Base-by-base conservation (phyloP, 1,139 yeast genomes). In the Blastobotrys capitulatus region DNA sequence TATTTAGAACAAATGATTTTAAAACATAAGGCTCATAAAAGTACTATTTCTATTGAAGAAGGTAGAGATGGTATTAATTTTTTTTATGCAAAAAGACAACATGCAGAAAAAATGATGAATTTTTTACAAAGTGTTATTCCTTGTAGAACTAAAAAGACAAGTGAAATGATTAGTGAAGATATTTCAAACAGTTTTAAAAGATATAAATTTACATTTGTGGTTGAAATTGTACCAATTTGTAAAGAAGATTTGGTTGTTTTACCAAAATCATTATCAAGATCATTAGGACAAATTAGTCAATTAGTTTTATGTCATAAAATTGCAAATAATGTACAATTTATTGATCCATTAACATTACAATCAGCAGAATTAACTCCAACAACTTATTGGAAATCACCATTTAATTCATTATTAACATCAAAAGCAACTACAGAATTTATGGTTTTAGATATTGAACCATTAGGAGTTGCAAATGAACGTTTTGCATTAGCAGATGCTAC, bases 201-300 rank as follows among this genome's bases (percentile, higher is more conserved):
- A 48, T 92, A 86, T 72, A 94, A 94, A 71, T 94, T 89, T 66
- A 79, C 97, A 8, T 90, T 76, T 64, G 87, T 97, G 18, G 86
- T 90, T 45, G 99, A 94, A 71, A 82, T 94, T 59, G 96, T 88
- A 6, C 98, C 98, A 19, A 82, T 94, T 46, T 92, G 98, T 78
- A 86, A 94, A 68, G 98, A 92, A 65, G 98, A 94, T 65, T 75
- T 94, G 60, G 96, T 94, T 36, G 89, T 92, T 38, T 74, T 94
- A 57, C 98, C 98, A 29, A 84, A 83, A 65, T 83, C 82, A 61
- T 69, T 90, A 57, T 97, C 98, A 2, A 79, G 81, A 57, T 79
- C 87, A 19, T 68, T 87, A 71, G 96, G 97, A 53, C 83, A 83
- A 63, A 83, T 88, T 49, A 55, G 58, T 42, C 58, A 52, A 38